Evolutionary conservation across 75 land plant genomes (phyloP), one percentile per base, ranked within the genome.

Genomic region (Pinus albicaulis): DNA sequence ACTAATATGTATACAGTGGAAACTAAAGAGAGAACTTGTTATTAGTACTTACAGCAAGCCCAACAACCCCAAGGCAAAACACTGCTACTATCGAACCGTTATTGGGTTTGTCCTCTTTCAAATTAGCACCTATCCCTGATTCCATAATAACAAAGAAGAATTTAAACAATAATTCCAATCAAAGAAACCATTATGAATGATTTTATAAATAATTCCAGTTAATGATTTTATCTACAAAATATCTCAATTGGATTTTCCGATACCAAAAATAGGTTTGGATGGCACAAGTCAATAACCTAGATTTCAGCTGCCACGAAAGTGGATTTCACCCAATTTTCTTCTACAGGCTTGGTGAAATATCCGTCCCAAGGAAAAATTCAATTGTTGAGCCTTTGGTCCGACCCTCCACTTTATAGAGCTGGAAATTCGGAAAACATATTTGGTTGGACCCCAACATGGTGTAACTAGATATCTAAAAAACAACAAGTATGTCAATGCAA

Each of bases 211-310:
- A n/a, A n/a, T n/a, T n/a, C n/a, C n/a, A n/a, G n/a, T n/a, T n/a
- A n/a, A n/a, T n/a, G n/a, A n/a, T n/a, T n/a, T n/a, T n/a, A 72
- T 11, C 56, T 72, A 6, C 28, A 8, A n/a, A 53, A 55, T 53
- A 72, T 16, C 20, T 52, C 25, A 12, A 52, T 28, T 23, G 55
- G 31, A 17, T 72, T 25, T 72, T 72, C 73, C 7, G 11, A 72
- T 23, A 12, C 55, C 10, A 72, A 55, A 44, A 72, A 55, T 57
- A 72, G 73, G 28, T 72, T 72, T 72, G 73, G 73, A 23, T 72
- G 73, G 73, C 73, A 72, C 23, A 57, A 72, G 24, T 22, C 73
- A 22, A 72, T 3, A 55, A 55, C 23, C 24, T 26, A 52, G 13
- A 14, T 36, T 66, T 66, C 0, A 5, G 38, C 48, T 66, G 48